A percentile compares a stretch with the other conserved stretches of the same genome.
Conservation (phyloP, 345 rosid genomes). For the Pugionium cornutum region DNA sequence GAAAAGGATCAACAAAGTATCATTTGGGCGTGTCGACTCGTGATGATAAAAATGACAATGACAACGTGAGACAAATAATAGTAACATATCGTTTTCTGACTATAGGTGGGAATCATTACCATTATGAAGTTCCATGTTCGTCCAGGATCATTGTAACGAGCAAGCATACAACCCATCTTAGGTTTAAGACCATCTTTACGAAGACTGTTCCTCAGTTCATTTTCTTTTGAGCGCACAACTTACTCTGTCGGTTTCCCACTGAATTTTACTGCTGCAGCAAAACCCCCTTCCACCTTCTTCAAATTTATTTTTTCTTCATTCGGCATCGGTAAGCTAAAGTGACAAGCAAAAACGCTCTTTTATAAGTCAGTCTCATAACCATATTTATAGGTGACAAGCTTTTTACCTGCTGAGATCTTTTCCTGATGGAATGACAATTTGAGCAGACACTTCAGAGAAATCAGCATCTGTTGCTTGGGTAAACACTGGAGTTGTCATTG, state of each 20-base stretch:
- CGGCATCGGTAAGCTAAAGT: conserved; percentile 71
- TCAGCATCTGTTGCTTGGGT: conserved; percentile 63
- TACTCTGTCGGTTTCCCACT: conserved; percentile 85
- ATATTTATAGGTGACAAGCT: neutral
- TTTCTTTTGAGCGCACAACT: conserved; percentile 57
- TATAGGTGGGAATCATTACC: conserved; percentile 45
- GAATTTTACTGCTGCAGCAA: conserved; percentile 72
- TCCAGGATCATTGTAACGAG: conserved; percentile 93
- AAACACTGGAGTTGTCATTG: conserved; percentile 79
- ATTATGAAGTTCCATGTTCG: conserved; percentile 67
- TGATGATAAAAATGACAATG: neutral
- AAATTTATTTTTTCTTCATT: conserved; percentile 57
- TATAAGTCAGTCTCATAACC: neutral
- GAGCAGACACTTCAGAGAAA: conserved; percentile 60
- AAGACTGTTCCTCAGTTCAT: conserved; percentile 53
- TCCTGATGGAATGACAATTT: conserved; percentile 72
- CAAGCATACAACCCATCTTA: conserved; percentile 66
- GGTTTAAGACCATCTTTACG: conserved; percentile 67
- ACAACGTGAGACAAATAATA: neutral
- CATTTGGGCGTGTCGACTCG: neutral
- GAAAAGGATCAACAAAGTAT: conserved; percentile 3
- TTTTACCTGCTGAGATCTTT: conserved; percentile 67
- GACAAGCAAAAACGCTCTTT: neutral
- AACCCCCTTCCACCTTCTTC: conserved; percentile 72
- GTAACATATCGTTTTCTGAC: neutral